Evolutionary conservation across 306 rosid species (phyloP).

Genomic region (Trichosanthes cucumerina): DNA sequence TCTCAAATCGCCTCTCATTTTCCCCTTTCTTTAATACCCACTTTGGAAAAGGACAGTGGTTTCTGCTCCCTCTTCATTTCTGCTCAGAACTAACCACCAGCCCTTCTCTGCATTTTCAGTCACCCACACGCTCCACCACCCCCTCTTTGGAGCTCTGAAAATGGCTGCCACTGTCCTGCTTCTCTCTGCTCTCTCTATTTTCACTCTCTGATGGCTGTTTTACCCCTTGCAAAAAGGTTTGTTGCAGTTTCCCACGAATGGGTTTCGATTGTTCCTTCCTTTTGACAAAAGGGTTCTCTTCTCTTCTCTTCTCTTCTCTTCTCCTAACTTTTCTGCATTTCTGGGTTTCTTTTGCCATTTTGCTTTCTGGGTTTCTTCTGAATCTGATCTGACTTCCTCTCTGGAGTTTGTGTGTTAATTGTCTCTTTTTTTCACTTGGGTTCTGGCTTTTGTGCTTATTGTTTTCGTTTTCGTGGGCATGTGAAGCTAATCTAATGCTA

Average conservation of each 20-base stretch:
- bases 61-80: neutral
- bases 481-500: neutral
- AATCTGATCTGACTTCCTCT: constrained; percentile 7
- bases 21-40: neutral
- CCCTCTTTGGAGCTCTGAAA: neutral
- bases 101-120: neutral
- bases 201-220: neutral
- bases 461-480: neutral
- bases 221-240: neutral
- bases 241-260: neutral
- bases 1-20: neutral
- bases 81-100: neutral
- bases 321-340: neutral
- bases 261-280: neutral
- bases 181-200: neutral
- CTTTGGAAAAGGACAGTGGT: neutral
- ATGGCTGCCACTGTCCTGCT: constrained; percentile 1
- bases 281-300: neutral
- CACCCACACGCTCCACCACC: constrained; percentile 1
- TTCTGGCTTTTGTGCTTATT: neutral
- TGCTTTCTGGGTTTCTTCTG: constrained; percentile 2
- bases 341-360: neutral
- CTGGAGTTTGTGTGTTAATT: neutral
- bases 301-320: neutral
- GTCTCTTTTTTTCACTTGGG: neutral